Percentiles rank a stretch among this genome's conserved stretches.
Conservation (phyloP, 495 filamentous ascomycete species). For the Penicillium tannophilum region DNA sequence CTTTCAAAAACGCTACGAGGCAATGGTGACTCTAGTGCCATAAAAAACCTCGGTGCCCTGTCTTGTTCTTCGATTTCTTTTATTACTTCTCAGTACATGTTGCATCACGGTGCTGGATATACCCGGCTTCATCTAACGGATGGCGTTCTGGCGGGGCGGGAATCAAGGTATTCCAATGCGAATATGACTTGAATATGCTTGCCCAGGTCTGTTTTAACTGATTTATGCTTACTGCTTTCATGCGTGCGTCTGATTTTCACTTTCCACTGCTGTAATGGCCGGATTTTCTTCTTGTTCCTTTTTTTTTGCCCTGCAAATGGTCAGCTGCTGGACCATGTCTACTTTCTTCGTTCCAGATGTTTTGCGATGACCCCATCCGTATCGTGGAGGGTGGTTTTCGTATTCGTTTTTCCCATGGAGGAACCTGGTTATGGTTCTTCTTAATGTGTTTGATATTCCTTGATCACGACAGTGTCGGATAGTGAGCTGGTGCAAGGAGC, state of each 20-base stretch:
- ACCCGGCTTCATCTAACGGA: slow-evolving; percentile 54
- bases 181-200: slow-evolving; percentile 29
- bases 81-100: slow-evolving; percentile 48
- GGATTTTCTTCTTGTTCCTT: slow-evolving; percentile 17
- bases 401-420: not conserved
- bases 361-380: not conserved
- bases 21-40: slow-evolving; percentile 5
- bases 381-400: slow-evolving; percentile 1
- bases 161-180: slow-evolving; percentile 32
- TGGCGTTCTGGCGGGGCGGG: slow-evolving; percentile 42
- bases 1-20: slow-evolving; percentile 23
- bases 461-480: slow-evolving; percentile 8
- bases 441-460: slow-evolving; percentile 10
- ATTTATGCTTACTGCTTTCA: slow-evolving; percentile 17
- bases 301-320: not conserved
- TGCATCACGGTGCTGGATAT: slow-evolving; percentile 59
- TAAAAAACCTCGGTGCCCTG: slow-evolving; percentile 11
- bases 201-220: slow-evolving; percentile 18
- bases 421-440: not conserved
- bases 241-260: slow-evolving; percentile 16
- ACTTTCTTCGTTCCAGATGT: slow-evolving; percentile 1
- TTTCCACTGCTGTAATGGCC: slow-evolving; percentile 36
- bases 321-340: not conserved
- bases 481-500: slow-evolving; percentile 1
- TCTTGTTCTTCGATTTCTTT: slow-evolving; percentile 23